Conservation (phyloP, 192 early-diverging fungal species). For the Podila epigama region DNA sequence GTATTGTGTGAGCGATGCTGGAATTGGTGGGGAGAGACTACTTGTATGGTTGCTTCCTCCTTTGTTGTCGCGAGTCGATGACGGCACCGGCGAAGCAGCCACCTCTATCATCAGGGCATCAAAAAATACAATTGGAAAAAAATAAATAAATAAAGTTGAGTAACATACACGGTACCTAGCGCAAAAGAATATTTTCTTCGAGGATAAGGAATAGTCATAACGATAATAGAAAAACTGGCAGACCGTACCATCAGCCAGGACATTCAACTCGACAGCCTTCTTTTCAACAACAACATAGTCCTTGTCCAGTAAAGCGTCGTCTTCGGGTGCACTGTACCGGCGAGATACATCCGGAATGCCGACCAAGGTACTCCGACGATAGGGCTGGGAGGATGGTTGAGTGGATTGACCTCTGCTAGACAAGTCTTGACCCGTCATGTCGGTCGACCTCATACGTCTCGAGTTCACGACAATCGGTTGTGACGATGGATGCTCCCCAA, state of each 20-base stretch:
- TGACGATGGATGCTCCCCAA: conserved; percentile 7
- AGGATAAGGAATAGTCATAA: too few relatives aligned
- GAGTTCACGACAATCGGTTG: conserved; percentile 15
- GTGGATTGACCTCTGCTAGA: conserved; percentile 15
- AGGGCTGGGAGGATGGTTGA: conserved; percentile 29
- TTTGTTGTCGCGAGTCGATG: conserved; percentile 4
- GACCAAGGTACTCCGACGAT: conserved; percentile 30
- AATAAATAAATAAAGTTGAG: neutral
- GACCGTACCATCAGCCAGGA: conserved; percentile 73
- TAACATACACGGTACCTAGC: too few relatives aligned
- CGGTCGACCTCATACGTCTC: conserved; percentile 17
- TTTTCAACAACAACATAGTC: conserved; percentile 83
- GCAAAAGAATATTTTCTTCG: too few relatives aligned
- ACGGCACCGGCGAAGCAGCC: conserved; percentile 30
- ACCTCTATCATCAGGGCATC: conserved; percentile 23
- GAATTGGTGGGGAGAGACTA: conserved; percentile 39
- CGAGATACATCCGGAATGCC: conserved; percentile 34
- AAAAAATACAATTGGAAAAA: neutral
- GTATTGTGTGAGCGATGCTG: conserved; percentile 38
- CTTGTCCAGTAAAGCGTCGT: conserved; percentile 65
- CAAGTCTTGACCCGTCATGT: conserved; percentile 3
- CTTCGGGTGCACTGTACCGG: conserved; percentile 44
- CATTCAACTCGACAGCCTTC: conserved; percentile 75
- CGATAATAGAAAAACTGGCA: neutral
- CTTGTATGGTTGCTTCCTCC: conserved; percentile 7